phyloP scores from a whole-genome alignment of 1,139 yeast genomes.

The Pichia sp. region DNA sequence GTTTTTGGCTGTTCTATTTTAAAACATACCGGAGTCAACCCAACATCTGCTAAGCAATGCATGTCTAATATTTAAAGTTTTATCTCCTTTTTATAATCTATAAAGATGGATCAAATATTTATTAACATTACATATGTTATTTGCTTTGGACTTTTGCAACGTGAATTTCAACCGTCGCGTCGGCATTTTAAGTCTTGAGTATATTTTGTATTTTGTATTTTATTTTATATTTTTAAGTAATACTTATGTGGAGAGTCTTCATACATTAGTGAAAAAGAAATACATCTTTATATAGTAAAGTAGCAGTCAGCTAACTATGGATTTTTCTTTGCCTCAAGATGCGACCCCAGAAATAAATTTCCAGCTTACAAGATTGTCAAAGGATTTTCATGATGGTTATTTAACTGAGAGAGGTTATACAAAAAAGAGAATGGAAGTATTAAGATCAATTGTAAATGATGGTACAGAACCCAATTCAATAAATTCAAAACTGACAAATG shows the following conservation, averaged over 20 bases:
- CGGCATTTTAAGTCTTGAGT: neutral
- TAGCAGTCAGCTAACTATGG: slow-evolving; percentile 23
- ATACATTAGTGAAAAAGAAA: neutral
- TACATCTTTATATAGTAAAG: neutral
- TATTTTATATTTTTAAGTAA: too few relatives aligned
- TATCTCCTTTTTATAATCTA: too few relatives aligned
- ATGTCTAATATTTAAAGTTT: neutral
- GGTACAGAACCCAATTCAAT: neutral
- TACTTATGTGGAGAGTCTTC: neutral
- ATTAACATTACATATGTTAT: too few relatives aligned
- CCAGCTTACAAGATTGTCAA: slow-evolving; percentile 38
- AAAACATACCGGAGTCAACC: slow-evolving; percentile 61
- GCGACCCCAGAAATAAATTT: slow-evolving; percentile 32
- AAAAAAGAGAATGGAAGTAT: slow-evolving; percentile 42
- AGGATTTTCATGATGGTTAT: slow-evolving; percentile 57
- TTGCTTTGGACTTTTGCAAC: neutral
- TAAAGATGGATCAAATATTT: too few relatives aligned
- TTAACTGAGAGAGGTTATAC: slow-evolving; percentile 63
- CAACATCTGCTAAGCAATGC: slow-evolving; percentile 69
- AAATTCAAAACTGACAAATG: neutral
- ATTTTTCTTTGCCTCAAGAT: slow-evolving; percentile 38
- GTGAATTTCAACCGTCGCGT: neutral
- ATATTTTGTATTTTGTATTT: too few relatives aligned
- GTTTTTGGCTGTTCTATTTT: neutral
- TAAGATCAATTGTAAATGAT: slow-evolving; percentile 7